Evolutionary conservation across 2,329 filamentous ascomycete species (phyloP).

Genomic region (Trichoderma guizhouense): DNA sequence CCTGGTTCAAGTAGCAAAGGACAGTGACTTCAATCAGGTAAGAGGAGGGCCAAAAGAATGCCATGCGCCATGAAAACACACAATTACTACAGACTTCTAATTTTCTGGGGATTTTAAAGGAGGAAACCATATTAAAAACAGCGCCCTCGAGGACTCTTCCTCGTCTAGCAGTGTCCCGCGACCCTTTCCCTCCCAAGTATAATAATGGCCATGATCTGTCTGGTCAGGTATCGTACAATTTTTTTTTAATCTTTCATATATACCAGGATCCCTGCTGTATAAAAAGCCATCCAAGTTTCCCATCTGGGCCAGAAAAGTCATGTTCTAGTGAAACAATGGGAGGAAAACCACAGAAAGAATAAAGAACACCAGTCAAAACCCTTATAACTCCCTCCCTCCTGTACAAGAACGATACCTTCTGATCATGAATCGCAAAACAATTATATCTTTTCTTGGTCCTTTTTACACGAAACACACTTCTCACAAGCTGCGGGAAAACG

Average conservation of each 20-base stretch:
- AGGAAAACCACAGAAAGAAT: constrained; percentile 4
- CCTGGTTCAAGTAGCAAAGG: neutral
- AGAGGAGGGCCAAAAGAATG: constrained; percentile 5
- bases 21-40: neutral
- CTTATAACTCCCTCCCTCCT: constrained; percentile 13
- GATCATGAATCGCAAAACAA: neutral
- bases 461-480: neutral
- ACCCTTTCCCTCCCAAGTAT: neutral
- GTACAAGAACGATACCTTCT: constrained; percentile 3
- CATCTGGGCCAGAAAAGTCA: neutral
- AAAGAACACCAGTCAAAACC: constrained; percentile 21
- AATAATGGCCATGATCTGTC: constrained; percentile 17
- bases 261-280: constrained; percentile 18
- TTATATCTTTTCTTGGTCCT: neutral
- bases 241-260: constrained; percentile 15
- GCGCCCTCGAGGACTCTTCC: constrained; percentile 12
- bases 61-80: neutral
- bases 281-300: constrained; percentile 10
- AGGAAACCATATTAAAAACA: neutral
- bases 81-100: constrained; percentile 8
- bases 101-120: neutral
- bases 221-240: constrained; percentile 29
- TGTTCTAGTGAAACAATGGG: constrained; percentile 4
- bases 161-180: neutral
- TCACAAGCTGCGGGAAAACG: constrained; percentile 37